Conservation (phyloP, 768 basidiomycete species). For the Daedaleopsis sinensis region DNA sequence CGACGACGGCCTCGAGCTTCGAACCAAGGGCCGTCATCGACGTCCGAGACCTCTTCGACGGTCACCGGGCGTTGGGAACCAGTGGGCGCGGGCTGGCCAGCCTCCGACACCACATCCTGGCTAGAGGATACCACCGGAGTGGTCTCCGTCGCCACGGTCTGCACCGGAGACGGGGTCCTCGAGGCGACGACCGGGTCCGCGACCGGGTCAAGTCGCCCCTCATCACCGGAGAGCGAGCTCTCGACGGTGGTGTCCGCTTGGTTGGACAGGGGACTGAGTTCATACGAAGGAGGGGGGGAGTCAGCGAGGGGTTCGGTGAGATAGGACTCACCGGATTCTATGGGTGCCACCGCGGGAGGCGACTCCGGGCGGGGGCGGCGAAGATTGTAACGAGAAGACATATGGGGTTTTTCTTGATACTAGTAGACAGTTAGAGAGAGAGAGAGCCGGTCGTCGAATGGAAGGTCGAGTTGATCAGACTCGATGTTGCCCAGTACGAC, state of each 20-base stretch:
- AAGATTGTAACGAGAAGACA: conserved; percentile 17
- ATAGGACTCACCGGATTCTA: background rate
- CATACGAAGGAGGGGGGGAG: too few species aligned
- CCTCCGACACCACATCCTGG: background rate
- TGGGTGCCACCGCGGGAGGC: background rate
- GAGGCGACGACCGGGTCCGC: conserved; percentile 14
- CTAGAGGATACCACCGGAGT: background rate
- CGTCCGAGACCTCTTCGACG: conserved; percentile 10
- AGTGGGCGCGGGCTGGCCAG: background rate
- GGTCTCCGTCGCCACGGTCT: background rate
- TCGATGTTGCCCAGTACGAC: too few species aligned
- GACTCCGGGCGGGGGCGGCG: conserved; percentile 1
- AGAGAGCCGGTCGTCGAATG: too few species aligned
- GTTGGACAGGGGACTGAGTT: too few species aligned
- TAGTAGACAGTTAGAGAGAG: too few species aligned
- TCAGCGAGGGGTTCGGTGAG: too few species aligned
- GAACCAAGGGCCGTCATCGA: conserved; percentile 7
- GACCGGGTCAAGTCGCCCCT: conserved; percentile 1
- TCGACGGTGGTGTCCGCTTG: background rate
- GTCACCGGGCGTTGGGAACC: background rate
- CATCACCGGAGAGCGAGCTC: background rate
- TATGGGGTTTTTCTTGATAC: too few species aligned
- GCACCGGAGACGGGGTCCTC: conserved; percentile 6
- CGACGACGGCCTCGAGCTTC: conserved; percentile 2
- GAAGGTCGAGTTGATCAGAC: too few species aligned